These are phyloP conservation scores for Coemansia sp. DNA, from an alignment of 192 early-diverging fungal genomes.

Conservation along the genomic window DNA sequence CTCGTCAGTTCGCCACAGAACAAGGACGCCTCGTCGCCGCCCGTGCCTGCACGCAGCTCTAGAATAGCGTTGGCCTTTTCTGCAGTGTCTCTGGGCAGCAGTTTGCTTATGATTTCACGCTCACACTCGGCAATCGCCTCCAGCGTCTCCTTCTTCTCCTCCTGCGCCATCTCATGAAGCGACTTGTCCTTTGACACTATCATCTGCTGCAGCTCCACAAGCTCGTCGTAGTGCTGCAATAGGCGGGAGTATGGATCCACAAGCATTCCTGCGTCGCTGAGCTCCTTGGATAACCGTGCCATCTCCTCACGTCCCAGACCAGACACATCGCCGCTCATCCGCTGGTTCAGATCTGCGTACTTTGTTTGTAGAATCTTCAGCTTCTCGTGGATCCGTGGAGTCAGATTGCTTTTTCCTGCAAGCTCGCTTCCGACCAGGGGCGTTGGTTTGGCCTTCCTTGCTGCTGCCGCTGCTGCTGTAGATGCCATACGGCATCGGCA, in stretches of 20 bases:
- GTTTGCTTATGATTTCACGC: slow-evolving; percentile 56
- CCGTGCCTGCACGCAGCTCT: slow-evolving; percentile 76
- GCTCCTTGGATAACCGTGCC: slow-evolving; percentile 51
- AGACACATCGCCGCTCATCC: slow-evolving; percentile 41
- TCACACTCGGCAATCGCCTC: slow-evolving; percentile 52
- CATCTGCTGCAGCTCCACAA: slow-evolving; percentile 48
- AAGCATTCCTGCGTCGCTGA: slow-evolving; percentile 31
- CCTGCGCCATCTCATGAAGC: slow-evolving; percentile 60
- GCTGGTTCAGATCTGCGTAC: slow-evolving; percentile 19
- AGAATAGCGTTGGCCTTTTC: slow-evolving; percentile 71
- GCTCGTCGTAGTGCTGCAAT: slow-evolving; percentile 38
- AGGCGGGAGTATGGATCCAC: slow-evolving; percentile 34
- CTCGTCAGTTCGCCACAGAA: slow-evolving; percentile 69
- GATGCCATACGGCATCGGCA: slow-evolving; percentile 7
- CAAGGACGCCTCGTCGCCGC: slow-evolving; percentile 76
- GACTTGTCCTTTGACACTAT: slow-evolving; percentile 26
- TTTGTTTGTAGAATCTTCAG: slow-evolving; percentile 27
- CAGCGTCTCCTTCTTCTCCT: slow-evolving; percentile 58
- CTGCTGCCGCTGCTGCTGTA: slow-evolving; percentile 4
- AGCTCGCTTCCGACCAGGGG: slow-evolving; percentile 35
- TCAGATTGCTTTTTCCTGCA: slow-evolving; percentile 49
- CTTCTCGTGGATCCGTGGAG: slow-evolving; percentile 39
- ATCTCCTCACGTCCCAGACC: slow-evolving; percentile 38
- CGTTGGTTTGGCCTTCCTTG: not conserved
- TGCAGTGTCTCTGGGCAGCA: slow-evolving; percentile 68